Evolutionary conservation across 192 early-diverging fungal genomes (phyloP).

Genomic region (Lobosporangium transversale): DNA sequence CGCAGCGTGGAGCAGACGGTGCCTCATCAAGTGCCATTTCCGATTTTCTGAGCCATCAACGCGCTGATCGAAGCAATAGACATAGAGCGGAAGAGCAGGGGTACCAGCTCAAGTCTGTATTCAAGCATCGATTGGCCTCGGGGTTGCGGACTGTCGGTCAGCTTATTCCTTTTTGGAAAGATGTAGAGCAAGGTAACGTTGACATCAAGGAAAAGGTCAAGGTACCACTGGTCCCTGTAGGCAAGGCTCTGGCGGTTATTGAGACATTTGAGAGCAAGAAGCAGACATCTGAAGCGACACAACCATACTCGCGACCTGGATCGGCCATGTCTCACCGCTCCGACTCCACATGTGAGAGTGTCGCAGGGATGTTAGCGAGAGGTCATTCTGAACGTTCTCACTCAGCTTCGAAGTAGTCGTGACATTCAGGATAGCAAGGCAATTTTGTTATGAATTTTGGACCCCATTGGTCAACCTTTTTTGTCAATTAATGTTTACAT

Average conservation of each 20-base stretch:
- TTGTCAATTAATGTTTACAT: no score
- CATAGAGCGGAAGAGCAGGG: slow-evolving; percentile 10
- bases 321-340: slow-evolving; percentile 11
- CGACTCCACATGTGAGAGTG: neutral
- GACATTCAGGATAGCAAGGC: no score
- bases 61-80: slow-evolving; percentile 11
- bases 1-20: neutral
- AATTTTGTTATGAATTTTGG: no score
- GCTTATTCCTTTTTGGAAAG: slow-evolving; percentile 40
- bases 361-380: neutral
- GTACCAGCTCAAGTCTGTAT: slow-evolving; percentile 39
- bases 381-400: slow-evolving; percentile 1
- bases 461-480: no score
- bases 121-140: slow-evolving; percentile 29
- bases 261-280: slow-evolving; percentile 25
- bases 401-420: neutral
- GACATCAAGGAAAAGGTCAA: slow-evolving; percentile 26
- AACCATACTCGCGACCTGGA: slow-evolving; percentile 14
- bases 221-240: slow-evolving; percentile 26
- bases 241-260: slow-evolving; percentile 18
- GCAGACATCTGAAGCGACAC: neutral
- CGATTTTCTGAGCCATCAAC: slow-evolving; percentile 13
- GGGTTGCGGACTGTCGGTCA: slow-evolving; percentile 32
- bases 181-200: slow-evolving; percentile 31
- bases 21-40: slow-evolving; percentile 7